Conservation (phyloP, 345 rosid genomes). For the Hypericum perforatum region DNA sequence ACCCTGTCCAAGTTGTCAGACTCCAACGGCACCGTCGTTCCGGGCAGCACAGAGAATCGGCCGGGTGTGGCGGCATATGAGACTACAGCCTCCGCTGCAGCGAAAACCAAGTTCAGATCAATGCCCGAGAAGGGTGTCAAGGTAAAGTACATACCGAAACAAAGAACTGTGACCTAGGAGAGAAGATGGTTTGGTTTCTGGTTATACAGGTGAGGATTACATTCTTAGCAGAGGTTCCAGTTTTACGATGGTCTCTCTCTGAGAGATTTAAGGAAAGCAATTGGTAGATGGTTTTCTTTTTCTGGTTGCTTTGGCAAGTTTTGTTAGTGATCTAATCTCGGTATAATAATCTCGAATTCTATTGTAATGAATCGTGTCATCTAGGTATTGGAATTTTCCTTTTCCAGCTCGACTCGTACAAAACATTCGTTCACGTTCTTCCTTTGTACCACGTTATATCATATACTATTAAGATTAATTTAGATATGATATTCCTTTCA, state of each 20-base stretch:
- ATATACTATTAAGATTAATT: too few relatives aligned
- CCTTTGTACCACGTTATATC: too few relatives aligned
- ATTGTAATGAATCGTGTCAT: constrained; percentile 32
- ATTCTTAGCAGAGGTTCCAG: constrained; percentile 63
- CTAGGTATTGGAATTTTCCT: constrained; percentile 10
- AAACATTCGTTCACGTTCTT: too few relatives aligned
- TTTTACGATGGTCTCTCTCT: constrained; percentile 53
- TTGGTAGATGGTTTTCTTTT: constrained; percentile 14
- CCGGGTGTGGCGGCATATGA: background rate
- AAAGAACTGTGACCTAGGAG: constrained; percentile 26
- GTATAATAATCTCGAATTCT: constrained; percentile 12
- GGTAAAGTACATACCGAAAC: constrained; percentile 74
- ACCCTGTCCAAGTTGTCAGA: constrained; percentile 20
- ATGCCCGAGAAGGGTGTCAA: constrained; percentile 59
- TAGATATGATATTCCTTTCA: too few relatives aligned
- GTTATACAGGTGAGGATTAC: constrained; percentile 18
- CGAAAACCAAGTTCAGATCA: constrained; percentile 31
- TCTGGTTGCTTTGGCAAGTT: constrained; percentile 15
- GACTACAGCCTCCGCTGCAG: too few relatives aligned
- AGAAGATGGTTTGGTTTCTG: background rate
- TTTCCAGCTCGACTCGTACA: background rate
- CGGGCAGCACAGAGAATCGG: constrained; percentile 18
- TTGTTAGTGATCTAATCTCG: constrained; percentile 12
- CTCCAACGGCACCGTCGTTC: constrained; percentile 9
- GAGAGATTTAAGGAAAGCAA: constrained; percentile 18